Evolutionary conservation across 2,329 filamentous ascomycete species (phyloP).

Genomic region (Ophiosphaerella herpotricha): DNA sequence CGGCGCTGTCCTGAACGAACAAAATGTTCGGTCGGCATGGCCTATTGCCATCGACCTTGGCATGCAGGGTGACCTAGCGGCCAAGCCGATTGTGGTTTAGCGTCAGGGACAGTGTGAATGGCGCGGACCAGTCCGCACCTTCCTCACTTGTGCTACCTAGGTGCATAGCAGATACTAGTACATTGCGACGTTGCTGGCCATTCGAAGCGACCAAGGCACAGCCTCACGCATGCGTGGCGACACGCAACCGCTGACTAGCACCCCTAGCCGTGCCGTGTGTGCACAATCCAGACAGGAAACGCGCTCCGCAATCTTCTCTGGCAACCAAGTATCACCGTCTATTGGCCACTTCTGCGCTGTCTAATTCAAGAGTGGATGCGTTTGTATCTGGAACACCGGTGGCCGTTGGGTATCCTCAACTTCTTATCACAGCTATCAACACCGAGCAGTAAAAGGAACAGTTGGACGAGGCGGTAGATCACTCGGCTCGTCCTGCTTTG

Average conservation of each 20-base stretch:
- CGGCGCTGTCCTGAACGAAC: slow-evolving; percentile 13
- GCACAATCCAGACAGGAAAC: too few species aligned
- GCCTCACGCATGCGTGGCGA: background rate
- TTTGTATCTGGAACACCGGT: too few species aligned
- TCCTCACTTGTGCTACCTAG: background rate
- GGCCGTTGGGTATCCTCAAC: too few species aligned
- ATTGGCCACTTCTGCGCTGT: too few species aligned
- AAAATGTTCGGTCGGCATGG: slow-evolving; percentile 14
- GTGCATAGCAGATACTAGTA: background rate
- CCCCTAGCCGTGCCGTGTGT: too few species aligned
- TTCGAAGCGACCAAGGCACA: background rate
- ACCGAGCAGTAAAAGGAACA: too few species aligned
- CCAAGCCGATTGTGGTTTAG: slow-evolving; percentile 7
- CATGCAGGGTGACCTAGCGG: slow-evolving; percentile 13
- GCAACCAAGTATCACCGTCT: too few species aligned
- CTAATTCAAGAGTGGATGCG: too few species aligned
- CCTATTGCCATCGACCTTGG: slow-evolving; percentile 17
- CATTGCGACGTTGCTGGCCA: background rate
- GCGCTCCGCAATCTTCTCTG: too few species aligned
- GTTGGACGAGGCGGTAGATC: background rate
- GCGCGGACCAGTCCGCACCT: slow-evolving; percentile 5
- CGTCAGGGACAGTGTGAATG: slow-evolving; percentile 18
- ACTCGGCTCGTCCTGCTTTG: background rate
- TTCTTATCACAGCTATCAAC: too few species aligned
- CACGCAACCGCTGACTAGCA: background rate